These are phyloP conservation scores for Artemisia princeps DNA, from an alignment of 140 eudicot species.

Conservation along the genomic window DNA sequence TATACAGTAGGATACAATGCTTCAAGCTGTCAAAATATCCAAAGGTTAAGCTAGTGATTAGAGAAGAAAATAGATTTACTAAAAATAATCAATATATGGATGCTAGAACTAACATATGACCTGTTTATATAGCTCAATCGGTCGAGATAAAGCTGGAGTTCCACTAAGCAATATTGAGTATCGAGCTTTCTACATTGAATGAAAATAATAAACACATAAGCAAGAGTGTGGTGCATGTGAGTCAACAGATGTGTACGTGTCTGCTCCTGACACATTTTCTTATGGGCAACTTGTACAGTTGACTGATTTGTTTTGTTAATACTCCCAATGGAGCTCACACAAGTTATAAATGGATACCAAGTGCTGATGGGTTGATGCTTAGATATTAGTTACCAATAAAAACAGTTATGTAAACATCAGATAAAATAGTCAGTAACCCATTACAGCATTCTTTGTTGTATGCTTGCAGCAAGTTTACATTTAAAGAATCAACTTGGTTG, in stretches of 20 bases:
- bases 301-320: background rate
- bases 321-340: constrained; percentile 6
- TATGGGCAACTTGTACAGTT: background rate
- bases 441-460: background rate
- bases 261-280: background rate
- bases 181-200: constrained; percentile 60
- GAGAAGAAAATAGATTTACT: background rate
- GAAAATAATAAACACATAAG: constrained; percentile 21
- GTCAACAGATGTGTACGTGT: background rate
- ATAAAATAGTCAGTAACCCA: background rate
- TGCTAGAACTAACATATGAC: constrained; percentile 28
- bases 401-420: background rate
- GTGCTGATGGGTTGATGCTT: background rate
- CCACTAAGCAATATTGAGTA: constrained; percentile 83
- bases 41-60: background rate
- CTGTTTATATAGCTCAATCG: constrained; percentile 88
- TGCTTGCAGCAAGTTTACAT: background rate
- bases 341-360: constrained; percentile 4
- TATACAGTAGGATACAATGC: constrained; percentile 86
- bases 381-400: too few relatives aligned
- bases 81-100: constrained; percentile 9
- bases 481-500: background rate
- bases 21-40: constrained; percentile 58
- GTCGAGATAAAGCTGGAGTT: constrained; percentile 96
- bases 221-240: background rate